Evolutionary conservation across 768 basidiomycete genomes (phyloP).

Genomic region (Psilocybe sp.): DNA sequence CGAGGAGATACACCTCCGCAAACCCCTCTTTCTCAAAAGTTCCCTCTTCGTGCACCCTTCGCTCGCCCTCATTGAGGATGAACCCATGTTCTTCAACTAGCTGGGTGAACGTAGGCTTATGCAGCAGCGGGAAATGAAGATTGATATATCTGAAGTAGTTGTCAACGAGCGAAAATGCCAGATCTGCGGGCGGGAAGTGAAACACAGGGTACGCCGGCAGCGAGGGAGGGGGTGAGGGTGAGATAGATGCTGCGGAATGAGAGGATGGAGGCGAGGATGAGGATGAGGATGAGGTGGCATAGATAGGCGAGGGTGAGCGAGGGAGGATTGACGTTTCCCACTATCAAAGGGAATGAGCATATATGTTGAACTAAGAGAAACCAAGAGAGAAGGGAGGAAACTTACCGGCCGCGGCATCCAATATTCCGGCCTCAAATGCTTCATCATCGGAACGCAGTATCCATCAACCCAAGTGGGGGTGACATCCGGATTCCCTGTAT

Average conservation of each 20-base stretch:
- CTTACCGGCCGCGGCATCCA: slow-evolving; percentile 36
- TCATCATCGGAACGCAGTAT: slow-evolving; percentile 10
- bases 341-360: slow-evolving; percentile 4
- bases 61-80: slow-evolving; percentile 33
- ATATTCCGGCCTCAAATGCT: slow-evolving; percentile 30
- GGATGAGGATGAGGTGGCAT: no score
- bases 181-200: slow-evolving; percentile 47
- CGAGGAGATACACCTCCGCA: slow-evolving; percentile 56
- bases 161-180: slow-evolving; percentile 51
- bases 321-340: no score
- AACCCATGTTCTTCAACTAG: slow-evolving; percentile 48
- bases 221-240: no score
- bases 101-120: slow-evolving; percentile 64
- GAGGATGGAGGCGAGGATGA: no score
- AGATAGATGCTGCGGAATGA: no score
- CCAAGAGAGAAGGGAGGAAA: slow-evolving; percentile 2
- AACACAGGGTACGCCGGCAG: slow-evolving; percentile 28
- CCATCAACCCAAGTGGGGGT: slow-evolving; percentile 6
- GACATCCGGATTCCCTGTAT: slow-evolving; percentile 32
- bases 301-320: no score
- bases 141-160: slow-evolving; percentile 64
- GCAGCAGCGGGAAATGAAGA: slow-evolving; percentile 61
- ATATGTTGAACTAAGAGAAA: slow-evolving; percentile 18
- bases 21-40: no score
- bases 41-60: no score